These are phyloP conservation scores for Sporothrix pallida DNA, from an alignment of 2,329 filamentous ascomycete species.

Conservation along the genomic window DNA sequence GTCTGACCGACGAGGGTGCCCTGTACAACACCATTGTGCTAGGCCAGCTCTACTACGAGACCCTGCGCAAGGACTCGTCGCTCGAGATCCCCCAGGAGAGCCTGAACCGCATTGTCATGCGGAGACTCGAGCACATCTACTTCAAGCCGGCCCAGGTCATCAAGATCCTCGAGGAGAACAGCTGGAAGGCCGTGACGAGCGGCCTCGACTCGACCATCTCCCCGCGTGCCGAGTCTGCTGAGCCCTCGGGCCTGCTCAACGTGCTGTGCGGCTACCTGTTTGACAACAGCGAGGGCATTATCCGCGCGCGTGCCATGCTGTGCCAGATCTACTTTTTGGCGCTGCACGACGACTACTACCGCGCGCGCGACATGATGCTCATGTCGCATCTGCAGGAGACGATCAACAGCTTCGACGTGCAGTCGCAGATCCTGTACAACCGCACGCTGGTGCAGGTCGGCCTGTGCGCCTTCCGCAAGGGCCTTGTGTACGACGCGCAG, in stretches of 20 bases:
- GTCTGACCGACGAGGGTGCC: slow-evolving; percentile 85
- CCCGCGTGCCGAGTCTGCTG: slow-evolving; percentile 68
- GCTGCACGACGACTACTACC: slow-evolving; percentile 97
- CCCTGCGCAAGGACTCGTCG: slow-evolving; percentile 70
- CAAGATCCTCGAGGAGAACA: slow-evolving; percentile 90
- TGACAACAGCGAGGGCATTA: slow-evolving; percentile 91
- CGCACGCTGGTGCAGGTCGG: slow-evolving; percentile 96
- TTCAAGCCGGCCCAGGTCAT: slow-evolving; percentile 97
- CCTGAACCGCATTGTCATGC: slow-evolving; percentile 90
- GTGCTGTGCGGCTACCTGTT: slow-evolving; percentile 95
- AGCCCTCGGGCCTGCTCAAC: slow-evolving; percentile 78
- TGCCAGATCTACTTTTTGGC: slow-evolving; percentile 99
- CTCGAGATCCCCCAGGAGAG: slow-evolving; percentile 82
- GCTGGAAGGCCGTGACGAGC: slow-evolving; percentile 79
- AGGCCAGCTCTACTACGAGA: slow-evolving; percentile 86
- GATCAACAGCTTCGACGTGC: slow-evolving; percentile 94
- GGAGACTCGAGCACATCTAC: slow-evolving; percentile 95
- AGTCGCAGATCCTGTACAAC: slow-evolving; percentile 98
- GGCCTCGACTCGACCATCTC: slow-evolving; percentile 80
- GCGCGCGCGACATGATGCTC: slow-evolving; percentile 97
- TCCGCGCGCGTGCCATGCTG: slow-evolving; percentile 94
- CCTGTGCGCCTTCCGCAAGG: slow-evolving; percentile 96
- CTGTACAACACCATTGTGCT: slow-evolving; percentile 94
- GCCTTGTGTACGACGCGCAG: slow-evolving; percentile 95
- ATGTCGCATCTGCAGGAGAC: slow-evolving; percentile 99